Percentiles rank a stretch among this genome's conserved stretches.
Evolutionary conservation across 805 yeast species (phyloP).

Genomic region (Suhomyces tanzawaensis): DNA sequence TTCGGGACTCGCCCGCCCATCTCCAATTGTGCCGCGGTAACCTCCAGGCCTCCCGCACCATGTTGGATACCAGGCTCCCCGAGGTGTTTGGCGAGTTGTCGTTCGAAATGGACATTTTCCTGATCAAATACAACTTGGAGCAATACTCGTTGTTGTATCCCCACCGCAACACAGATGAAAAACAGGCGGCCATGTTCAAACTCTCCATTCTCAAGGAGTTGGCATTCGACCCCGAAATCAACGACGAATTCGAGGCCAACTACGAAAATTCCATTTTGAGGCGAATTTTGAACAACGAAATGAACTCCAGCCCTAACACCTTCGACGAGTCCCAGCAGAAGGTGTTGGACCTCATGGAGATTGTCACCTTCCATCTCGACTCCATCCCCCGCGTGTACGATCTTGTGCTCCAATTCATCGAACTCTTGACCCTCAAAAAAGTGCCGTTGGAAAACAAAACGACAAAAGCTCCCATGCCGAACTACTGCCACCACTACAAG

Average conservation of each 20-base stretch:
- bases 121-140: constrained; percentile 3
- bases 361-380: constrained; percentile 16
- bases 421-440: not conserved
- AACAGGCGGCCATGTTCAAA: constrained; percentile 3
- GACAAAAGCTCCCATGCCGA: not conserved
- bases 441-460: not conserved
- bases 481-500: not conserved
- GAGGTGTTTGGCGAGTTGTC: constrained; percentile 5
- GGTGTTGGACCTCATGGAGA: constrained; percentile 16
- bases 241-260: constrained; percentile 12
- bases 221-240: constrained; percentile 8
- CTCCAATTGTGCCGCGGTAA: not conserved
- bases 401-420: not conserved
- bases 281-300: constrained; percentile 13
- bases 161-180: constrained; percentile 1
- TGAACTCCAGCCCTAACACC: constrained; percentile 11
- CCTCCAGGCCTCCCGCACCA: not conserved
- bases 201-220: constrained; percentile 10
- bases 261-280: constrained; percentile 16
- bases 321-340: constrained; percentile 15
- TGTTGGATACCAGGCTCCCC: not conserved
- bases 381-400: not conserved
- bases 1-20: not conserved
- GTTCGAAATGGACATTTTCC: constrained; percentile 2
- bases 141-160: constrained; percentile 4